Conservation (phyloP, 1,284 basidiomycete species). For the Tetrapyrgos nigripes region DNA sequence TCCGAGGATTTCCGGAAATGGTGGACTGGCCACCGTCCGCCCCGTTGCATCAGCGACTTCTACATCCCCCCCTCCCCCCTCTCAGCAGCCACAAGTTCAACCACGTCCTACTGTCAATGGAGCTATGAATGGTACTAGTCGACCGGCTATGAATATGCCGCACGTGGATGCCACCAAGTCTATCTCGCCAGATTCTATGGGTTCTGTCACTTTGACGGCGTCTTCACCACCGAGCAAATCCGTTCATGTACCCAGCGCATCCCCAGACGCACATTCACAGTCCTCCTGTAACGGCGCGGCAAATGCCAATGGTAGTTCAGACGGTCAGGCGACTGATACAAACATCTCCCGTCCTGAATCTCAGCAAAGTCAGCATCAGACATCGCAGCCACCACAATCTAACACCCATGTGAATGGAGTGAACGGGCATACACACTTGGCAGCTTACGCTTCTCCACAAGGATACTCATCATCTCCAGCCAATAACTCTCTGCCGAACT, state of each 20-base stretch:
- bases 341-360: background rate
- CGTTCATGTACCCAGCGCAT: background rate
- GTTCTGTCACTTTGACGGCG: background rate
- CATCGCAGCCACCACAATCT: background rate
- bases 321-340: background rate
- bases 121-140: slow-evolving; percentile 39
- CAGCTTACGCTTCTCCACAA: background rate
- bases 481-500: background rate
- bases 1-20: background rate
- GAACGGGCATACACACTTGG: background rate
- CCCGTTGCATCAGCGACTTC: slow-evolving; percentile 5
- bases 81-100: slow-evolving; percentile 37
- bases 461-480: background rate
- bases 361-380: background rate
- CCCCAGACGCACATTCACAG: background rate
- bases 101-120: slow-evolving; percentile 39
- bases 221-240: background rate
- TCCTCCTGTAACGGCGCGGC: background rate
- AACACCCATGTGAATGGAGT: background rate
- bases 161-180: slow-evolving; percentile 37
- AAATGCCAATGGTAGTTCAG: background rate
- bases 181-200: background rate
- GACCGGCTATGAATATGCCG: slow-evolving; percentile 50
- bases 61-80: slow-evolving; percentile 43
- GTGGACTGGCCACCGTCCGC: background rate